phyloP scores from a whole-genome alignment of 371 early-diverging fungal genomes.

The Lichtheimia ramosa region DNA sequence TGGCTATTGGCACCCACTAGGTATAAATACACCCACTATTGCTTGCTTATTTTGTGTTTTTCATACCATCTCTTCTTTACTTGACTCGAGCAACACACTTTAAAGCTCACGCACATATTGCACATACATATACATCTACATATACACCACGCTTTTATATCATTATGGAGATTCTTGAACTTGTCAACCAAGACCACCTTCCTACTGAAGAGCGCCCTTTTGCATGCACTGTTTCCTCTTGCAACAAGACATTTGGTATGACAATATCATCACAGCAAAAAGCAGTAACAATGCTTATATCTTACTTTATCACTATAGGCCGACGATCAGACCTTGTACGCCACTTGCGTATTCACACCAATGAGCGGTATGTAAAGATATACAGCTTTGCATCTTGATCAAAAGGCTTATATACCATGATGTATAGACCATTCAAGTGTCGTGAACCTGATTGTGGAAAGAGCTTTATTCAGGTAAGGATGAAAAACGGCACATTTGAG shows the following conservation, averaged over 20 bases:
- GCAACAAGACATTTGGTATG: constrained; percentile 13
- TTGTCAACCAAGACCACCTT: constrained; percentile 13
- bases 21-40: neutral
- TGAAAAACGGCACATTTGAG: neutral
- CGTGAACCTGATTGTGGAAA: constrained; percentile 65
- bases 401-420: neutral
- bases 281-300: too few species aligned
- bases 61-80: neutral
- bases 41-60: neutral
- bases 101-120: neutral
- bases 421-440: constrained; percentile 66
- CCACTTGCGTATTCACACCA: constrained; percentile 78
- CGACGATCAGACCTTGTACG: constrained; percentile 71
- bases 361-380: constrained; percentile 44
- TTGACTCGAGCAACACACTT: neutral
- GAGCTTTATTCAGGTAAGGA: constrained; percentile 61
- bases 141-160: neutral
- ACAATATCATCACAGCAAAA: neutral
- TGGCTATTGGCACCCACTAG: neutral
- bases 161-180: constrained; percentile 19
- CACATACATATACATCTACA: neutral
- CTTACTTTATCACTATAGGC: constrained; percentile 6
- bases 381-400: neutral
- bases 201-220: constrained; percentile 17
- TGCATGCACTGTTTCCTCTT: constrained; percentile 12